Evolutionary conservation across 1,284 basidiomycete species (phyloP).

Genomic region (Irpex sp.): DNA sequence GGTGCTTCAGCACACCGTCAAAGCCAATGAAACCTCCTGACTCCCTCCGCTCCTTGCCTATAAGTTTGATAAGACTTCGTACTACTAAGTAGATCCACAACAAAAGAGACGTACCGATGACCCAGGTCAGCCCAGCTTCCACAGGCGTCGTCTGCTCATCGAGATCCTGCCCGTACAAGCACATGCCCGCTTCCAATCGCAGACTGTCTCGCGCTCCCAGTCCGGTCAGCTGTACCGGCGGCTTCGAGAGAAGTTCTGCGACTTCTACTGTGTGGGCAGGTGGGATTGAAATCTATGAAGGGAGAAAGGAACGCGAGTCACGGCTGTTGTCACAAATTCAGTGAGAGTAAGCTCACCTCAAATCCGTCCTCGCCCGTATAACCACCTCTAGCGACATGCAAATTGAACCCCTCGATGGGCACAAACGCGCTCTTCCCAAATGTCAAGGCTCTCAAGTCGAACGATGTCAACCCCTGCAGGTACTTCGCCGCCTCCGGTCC

Average conservation of each 20-base stretch:
- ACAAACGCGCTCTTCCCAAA: slow-evolving; percentile 83
- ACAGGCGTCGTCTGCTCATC: slow-evolving; percentile 86
- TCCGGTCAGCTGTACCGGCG: slow-evolving; percentile 84
- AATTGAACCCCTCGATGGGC: slow-evolving; percentile 72
- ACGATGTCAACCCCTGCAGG: slow-evolving; percentile 71
- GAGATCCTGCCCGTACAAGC: slow-evolving; percentile 93
- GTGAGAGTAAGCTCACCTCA: slow-evolving; percentile 54
- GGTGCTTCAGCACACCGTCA: slow-evolving; percentile 72
- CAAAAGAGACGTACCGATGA: slow-evolving; percentile 63
- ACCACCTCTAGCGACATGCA: slow-evolving; percentile 94
- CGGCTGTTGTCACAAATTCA: not conserved
- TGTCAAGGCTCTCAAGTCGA: slow-evolving; percentile 65
- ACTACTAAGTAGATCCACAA: not conserved
- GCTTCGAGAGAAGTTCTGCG: slow-evolving; percentile 67
- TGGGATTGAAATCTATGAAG: slow-evolving; percentile 83
- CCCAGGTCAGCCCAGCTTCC: slow-evolving; percentile 91
- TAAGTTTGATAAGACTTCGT: not conserved
- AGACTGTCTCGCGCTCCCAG: slow-evolving; percentile 93
- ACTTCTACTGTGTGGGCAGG: slow-evolving; percentile 73
- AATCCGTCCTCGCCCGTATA: slow-evolving; percentile 99
- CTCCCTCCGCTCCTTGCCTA: slow-evolving; percentile 80
- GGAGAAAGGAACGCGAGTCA: slow-evolving; percentile 2
- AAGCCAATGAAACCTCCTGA: slow-evolving; percentile 81
- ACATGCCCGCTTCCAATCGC: slow-evolving; percentile 96
- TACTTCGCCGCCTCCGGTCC: slow-evolving; percentile 84